Evolutionary conservation across 208 protist genomes (phyloP), one percentile per base, ranked within the genome.

Genomic region (Trypanosoma conorhini): DNA sequence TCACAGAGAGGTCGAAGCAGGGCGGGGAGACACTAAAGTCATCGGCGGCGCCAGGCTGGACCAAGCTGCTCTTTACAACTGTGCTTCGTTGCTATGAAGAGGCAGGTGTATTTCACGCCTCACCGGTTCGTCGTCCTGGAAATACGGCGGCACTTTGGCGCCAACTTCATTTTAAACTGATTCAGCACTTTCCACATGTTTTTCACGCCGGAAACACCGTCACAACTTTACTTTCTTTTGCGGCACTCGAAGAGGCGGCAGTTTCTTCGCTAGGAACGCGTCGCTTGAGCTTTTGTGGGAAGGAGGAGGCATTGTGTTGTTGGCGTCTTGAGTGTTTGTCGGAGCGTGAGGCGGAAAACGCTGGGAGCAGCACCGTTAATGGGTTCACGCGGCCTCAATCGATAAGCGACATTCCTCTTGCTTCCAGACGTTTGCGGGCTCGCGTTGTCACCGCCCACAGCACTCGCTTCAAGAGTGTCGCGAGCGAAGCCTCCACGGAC

Each of bases 131-230:
- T 40, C 74, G 74, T 46, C 85, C 85, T 4, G 64, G 75, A 22
- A 87, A 79, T 15, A 51, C 63, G 21, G 67, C 75, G 0, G 59
- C 42, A 2, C 64, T 93, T 5, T 91, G 85, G 88, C 17, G 24
- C 21, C 58, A 70, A 22, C 58, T 93, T 17, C 83, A 85, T 54
- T 13, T 28, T 19, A 33, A 54, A 13, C 22, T 86, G 5, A 55
- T 77, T 24, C 51, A 42, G 19, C 48, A 75, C 0, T 88, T 93
- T 48, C 85, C 85, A 12, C 68, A 82, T 72, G 74, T 86, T 30
- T 90, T 93, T 72, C 70, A 82, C 67, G 68, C 74, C 1, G 79
- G 80, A 59, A 79, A 61, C 63, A 76, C 67, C 38, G 82, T 83
- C n/a, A 78, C 82, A 19, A 79, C 79, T 22, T 64, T 90, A 54